Conservation (phyloP, 2,329 filamentous ascomycete genomes). For the Alternaria panax region DNA sequence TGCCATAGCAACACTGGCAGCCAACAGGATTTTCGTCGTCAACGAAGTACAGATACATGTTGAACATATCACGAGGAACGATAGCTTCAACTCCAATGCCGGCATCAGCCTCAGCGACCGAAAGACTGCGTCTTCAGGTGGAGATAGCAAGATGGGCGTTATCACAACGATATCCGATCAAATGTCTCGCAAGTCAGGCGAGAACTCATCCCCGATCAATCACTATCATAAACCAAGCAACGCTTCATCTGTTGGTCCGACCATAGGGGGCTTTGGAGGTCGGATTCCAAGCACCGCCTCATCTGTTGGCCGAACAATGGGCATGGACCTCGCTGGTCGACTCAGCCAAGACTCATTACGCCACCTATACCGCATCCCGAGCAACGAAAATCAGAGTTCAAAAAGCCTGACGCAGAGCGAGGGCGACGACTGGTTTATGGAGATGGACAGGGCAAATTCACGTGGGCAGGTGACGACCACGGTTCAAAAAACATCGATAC, state of each 20-base stretch:
- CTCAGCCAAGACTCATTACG: conserved; percentile 37
- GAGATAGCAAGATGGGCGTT: conserved; percentile 22
- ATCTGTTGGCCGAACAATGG: conserved; percentile 20
- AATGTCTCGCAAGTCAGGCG: background rate
- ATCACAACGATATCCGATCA: conserved; percentile 21
- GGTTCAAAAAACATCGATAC: conserved; percentile 10
- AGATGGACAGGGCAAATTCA: conserved; percentile 22
- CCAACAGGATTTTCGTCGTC: conserved; percentile 49
- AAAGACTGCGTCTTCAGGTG: conserved; percentile 14
- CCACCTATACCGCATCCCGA: conserved; percentile 24
- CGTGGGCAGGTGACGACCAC: conserved; percentile 22
- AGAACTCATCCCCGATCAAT: background rate
- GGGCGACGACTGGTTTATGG: conserved; percentile 30
- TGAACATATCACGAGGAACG: conserved; percentile 26
- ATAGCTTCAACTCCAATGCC: conserved; percentile 18
- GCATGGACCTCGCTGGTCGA: conserved; percentile 21
- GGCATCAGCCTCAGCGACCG: conserved; percentile 29
- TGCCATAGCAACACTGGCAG: conserved; percentile 37
- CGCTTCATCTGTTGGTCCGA: conserved; percentile 23
- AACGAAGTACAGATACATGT: conserved; percentile 49
- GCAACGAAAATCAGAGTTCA: conserved; percentile 1
- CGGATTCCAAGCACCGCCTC: conserved; percentile 20
- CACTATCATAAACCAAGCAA: conserved; percentile 20
- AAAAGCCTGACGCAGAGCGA: conserved; percentile 12
- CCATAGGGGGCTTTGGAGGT: conserved; percentile 13